phyloP scores from a whole-genome alignment of 169 alveolate species.

The Theileria luwenshuni region DNA sequence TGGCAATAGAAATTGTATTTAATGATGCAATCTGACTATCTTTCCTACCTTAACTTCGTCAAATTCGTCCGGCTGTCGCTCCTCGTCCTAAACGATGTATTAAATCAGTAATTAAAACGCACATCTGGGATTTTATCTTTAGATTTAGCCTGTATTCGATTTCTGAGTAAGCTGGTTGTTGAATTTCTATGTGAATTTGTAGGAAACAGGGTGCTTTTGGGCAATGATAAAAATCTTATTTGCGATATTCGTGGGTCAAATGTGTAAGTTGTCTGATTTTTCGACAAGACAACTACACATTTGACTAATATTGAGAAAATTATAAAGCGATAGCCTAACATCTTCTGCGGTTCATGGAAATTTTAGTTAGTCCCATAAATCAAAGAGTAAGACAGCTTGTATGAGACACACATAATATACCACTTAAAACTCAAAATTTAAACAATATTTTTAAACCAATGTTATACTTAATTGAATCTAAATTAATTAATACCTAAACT shows the following conservation, averaged over 20 bases:
- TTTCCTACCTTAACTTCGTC: conserved; percentile 5
- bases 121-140: conserved; percentile 2
- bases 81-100: too few species aligned
- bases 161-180: background rate
- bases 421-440: background rate
- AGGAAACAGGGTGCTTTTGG: background rate
- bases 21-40: background rate
- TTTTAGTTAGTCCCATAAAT: background rate
- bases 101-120: conserved; percentile 11
- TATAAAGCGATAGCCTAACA: background rate
- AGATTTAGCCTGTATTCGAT: background rate
- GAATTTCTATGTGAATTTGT: background rate
- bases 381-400: background rate
- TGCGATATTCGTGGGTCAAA: conserved; percentile 15
- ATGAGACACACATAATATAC: conserved; percentile 4
- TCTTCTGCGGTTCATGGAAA: background rate
- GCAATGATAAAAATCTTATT: background rate
- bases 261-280: conserved; percentile 4
- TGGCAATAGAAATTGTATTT: too few species aligned
- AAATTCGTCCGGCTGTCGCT: too few species aligned
- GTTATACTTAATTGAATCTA: background rate
- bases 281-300: conserved; percentile 23
- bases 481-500: background rate
- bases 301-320: background rate
- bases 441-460: background rate